phyloP scores from a whole-genome alignment of 2,329 filamentous ascomycete genomes.

The Epichloe brachyelytri region DNA sequence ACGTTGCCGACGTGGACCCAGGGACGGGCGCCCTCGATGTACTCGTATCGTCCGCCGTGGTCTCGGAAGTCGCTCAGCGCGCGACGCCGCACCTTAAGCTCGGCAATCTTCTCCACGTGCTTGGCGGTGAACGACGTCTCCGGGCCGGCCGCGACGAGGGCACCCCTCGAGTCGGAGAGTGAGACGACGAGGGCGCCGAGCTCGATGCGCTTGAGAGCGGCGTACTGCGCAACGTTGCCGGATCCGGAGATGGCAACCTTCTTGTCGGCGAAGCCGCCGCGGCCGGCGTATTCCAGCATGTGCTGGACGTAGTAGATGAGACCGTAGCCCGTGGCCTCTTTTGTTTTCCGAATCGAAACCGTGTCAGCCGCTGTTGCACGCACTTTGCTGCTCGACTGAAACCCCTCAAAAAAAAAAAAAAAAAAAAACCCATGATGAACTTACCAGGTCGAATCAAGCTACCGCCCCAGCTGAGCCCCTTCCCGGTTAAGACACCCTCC shows the following conservation, averaged over 20 bases:
- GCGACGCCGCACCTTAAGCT: slow-evolving; percentile 78
- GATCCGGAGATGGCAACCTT: slow-evolving; percentile 91
- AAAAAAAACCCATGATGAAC: not conserved
- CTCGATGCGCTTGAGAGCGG: slow-evolving; percentile 90
- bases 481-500: slow-evolving; percentile 93
- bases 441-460: slow-evolving; percentile 70
- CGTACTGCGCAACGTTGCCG: slow-evolving; percentile 96
- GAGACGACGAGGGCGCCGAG: slow-evolving; percentile 87
- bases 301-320: slow-evolving; percentile 92
- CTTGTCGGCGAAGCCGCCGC: slow-evolving; percentile 80
- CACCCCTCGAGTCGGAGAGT: slow-evolving; percentile 82
- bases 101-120: slow-evolving; percentile 66
- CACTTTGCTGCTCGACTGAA: not conserved
- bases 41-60: slow-evolving; percentile 58
- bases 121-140: slow-evolving; percentile 59
- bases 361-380: slow-evolving; percentile 1
- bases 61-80: slow-evolving; percentile 58
- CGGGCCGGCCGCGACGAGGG: slow-evolving; percentile 60
- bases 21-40: slow-evolving; percentile 75
- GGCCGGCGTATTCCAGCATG: slow-evolving; percentile 87
- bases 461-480: slow-evolving; percentile 88
- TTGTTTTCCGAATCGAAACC: slow-evolving; percentile 9
- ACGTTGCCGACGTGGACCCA: slow-evolving; percentile 85
- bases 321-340: slow-evolving; percentile 89
- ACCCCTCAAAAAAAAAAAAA: no score